Base-by-base conservation (phyloP, 1,284 basidiomycete genomes). In the Laetiporus sulphureus region DNA sequence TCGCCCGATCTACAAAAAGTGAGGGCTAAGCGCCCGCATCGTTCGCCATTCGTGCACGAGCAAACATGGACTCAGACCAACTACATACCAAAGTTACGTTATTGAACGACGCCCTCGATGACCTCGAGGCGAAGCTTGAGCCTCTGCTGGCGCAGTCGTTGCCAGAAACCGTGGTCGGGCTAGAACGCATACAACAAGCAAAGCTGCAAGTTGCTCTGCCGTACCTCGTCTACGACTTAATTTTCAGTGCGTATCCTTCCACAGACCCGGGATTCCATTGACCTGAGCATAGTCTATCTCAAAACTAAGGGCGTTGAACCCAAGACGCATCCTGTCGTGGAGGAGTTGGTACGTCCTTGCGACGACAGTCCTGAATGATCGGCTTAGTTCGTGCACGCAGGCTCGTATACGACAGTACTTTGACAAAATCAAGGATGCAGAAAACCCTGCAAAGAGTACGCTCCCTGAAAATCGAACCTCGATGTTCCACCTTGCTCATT, bases 181-280 rank as follows among this genome's bases (percentile, higher is more conserved):
- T 89, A 18, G 78, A 85, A 45, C 75, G 76, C 3, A 68, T 90
- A n/a, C 80, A 88, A 48, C 82, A 87, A 54, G 87, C 85, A 21
- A 87, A 88, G 58, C 60, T 89, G 6, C 82, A 90, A 47, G 78
- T 81, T 5, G 66, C 77, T 25, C 57, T 89, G 22, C 82, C 84
- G 10, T 90, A 91, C 59, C 66, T 87, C n/a, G 70, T 85, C 3
- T 87, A 91, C 52, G 86, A 89, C 59, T 70, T 91, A 13, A 66
- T 88, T n/a, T 90, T 88, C 64, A 81, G 88, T 88, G 48, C 47
- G 77, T 67, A 1, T 27, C 35, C 18, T 32, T 32, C n/a, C n/a
- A n/a, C n/a, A n/a, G n/a, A n/a, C n/a, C n/a, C n/a, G n/a, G n/a
- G n/a, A n/a, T n/a, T n/a, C n/a, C n/a, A n/a, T n/a, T n/a, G n/a